Conservation (phyloP, 1,139 yeast genomes). For the Kurtzmaniella quercitrusa region DNA sequence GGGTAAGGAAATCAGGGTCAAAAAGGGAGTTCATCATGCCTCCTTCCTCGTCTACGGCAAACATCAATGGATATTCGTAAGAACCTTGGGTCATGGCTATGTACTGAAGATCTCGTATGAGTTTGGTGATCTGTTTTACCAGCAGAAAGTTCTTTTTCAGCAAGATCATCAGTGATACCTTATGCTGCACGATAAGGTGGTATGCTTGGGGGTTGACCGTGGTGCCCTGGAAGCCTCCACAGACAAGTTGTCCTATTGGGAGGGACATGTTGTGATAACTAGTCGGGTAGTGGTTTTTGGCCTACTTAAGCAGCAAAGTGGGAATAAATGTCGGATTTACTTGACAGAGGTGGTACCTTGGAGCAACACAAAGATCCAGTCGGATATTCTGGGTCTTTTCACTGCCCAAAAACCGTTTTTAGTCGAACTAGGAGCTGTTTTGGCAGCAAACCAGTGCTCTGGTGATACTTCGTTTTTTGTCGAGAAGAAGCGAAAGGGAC, state of each 20-base stretch:
- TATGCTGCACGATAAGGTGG: slow-evolving; percentile 50
- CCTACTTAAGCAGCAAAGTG: neutral
- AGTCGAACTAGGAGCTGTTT: no score
- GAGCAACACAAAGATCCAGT: no score
- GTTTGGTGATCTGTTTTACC: slow-evolving; percentile 47
- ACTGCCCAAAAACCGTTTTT: no score
- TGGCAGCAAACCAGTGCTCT: no score
- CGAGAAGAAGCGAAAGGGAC: no score
- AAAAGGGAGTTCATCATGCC: slow-evolving; percentile 64
- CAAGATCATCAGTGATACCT: slow-evolving; percentile 55
- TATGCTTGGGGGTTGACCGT: slow-evolving; percentile 54
- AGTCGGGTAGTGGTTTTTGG: slow-evolving; percentile 1
- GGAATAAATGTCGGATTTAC: no score
- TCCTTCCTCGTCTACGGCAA: slow-evolving; percentile 81
- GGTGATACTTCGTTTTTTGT: no score
- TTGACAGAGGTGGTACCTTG: no score
- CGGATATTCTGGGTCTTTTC: no score
- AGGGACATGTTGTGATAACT: slow-evolving; percentile 4
- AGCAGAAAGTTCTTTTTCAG: slow-evolving; percentile 50
- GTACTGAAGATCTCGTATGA: slow-evolving; percentile 52
- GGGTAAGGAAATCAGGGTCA: slow-evolving; percentile 50
- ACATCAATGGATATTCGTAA: slow-evolving; percentile 55
- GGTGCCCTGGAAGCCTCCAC: slow-evolving; percentile 62
- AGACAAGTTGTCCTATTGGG: slow-evolving; percentile 50
- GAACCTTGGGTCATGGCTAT: slow-evolving; percentile 50